Evolutionary conservation across 495 filamentous ascomycete genomes (phyloP).

Genomic region (Daldinia grandis): DNA sequence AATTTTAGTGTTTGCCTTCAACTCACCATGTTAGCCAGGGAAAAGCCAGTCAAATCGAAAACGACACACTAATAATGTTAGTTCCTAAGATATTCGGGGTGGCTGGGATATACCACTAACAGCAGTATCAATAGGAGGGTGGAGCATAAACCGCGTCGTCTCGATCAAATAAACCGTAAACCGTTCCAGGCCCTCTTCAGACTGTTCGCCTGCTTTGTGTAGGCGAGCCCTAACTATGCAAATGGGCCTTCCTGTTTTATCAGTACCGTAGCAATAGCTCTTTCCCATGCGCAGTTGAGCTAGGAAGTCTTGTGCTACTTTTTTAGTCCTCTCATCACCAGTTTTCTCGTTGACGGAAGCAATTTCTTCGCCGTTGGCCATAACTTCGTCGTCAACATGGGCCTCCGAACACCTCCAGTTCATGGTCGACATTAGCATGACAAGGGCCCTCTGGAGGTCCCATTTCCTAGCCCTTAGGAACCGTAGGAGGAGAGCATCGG

Average conservation of each 20-base stretch:
- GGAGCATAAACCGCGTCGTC: conserved; percentile 83
- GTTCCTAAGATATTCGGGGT: background rate
- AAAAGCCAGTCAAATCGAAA: conserved; percentile 95
- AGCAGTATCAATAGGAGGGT: conserved; percentile 85
- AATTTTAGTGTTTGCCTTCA: background rate
- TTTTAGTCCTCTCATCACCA: conserved; percentile 66
- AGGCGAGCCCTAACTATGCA: conserved; percentile 85
- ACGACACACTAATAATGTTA: conserved; percentile 66
- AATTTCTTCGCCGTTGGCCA: conserved; percentile 76
- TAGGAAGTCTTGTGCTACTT: conserved; percentile 79
- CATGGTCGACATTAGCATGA: conserved; percentile 95
- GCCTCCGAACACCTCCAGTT: conserved; percentile 85
- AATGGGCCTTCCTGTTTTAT: conserved; percentile 86
- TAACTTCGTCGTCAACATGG: conserved; percentile 87
- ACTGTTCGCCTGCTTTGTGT: conserved; percentile 84
- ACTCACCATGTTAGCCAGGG: conserved; percentile 90
- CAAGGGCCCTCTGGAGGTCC: conserved; percentile 90
- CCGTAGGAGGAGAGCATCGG: conserved; percentile 84
- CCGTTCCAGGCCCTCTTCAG: conserved; percentile 77
- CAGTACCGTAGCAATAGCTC: conserved; percentile 88
- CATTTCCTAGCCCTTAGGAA: conserved; percentile 95
- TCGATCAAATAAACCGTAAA: conserved; percentile 97
- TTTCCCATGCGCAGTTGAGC: conserved; percentile 90
- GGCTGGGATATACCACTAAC: conserved; percentile 61
- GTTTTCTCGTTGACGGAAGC: conserved; percentile 68